Base-by-base conservation (phyloP, 2,329 filamentous ascomycete species). In the Aspergillus floridensis region DNA sequence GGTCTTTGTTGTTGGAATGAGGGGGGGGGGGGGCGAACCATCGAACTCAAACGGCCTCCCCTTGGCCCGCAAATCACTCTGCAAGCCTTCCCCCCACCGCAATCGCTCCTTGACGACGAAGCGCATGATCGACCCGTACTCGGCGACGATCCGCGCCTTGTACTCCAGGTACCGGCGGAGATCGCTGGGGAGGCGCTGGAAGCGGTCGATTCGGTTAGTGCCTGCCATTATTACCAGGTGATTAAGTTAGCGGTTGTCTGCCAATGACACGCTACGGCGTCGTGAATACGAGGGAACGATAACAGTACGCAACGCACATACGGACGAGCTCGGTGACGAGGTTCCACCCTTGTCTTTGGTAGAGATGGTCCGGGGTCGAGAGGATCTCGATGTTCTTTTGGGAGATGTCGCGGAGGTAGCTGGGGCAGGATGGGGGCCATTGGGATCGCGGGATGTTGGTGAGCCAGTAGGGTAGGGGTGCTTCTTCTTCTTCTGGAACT, bases 81-180 rank as follows among this genome's bases (percentile, higher is more conserved):
- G 65, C 59, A 77, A 72, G 31, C 76, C 76, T 72, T 66, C 76
- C 2, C 72, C 72, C 93, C 93, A 97, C 16, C 79, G 76, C 58
- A 97, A 78, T 52, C 92, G 80, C 72, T 91, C 79, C 26, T 80
- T 77, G 48, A 96, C 76, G 46, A 97, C 84, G 71, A 92, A 97
- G 55, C 85, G 80, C 83, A 91, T 86, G 54, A 96, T 84, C 59
- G 87, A 91, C 52, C 92, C 92, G 77, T 93, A 84, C 53, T 87
- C 77, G 62, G 81, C 79, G 61, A 84, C 83, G 22, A 96, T 79
- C 31, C 82, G 72, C 70, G 85, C 83, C 22, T 83, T 88, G 74
- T 87, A 96, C 59, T 85, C 82, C 5, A 90, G 82, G 72, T 97
- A 98, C 48, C 84, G 83, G n/a, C 91, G 82, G 59, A 97, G 81